Conservation (phyloP, 73 alveolate genomes). For the Tetrahymena malaccensis region DNA sequence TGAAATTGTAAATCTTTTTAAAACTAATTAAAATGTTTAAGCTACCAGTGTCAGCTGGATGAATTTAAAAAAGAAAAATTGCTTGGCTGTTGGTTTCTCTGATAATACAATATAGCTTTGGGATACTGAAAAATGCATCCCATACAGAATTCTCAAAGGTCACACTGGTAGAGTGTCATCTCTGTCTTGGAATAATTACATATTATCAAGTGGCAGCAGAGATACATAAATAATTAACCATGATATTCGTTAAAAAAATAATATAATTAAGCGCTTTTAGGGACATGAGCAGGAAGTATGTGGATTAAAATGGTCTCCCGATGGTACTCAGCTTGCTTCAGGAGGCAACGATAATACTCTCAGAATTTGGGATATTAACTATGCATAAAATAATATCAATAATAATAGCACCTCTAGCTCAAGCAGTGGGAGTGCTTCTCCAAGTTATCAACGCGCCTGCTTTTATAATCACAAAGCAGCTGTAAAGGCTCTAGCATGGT, state of each 20-base stretch:
- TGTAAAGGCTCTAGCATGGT: slow-evolving; percentile 98
- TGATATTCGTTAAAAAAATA: slow-evolving; percentile 77
- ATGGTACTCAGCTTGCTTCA: slow-evolving; percentile 75
- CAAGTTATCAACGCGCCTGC: slow-evolving; percentile 45
- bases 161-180: slow-evolving; percentile 83
- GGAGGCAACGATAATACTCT: slow-evolving; percentile 92
- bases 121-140: slow-evolving; percentile 65
- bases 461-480: slow-evolving; percentile 94
- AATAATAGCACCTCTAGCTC: neutral
- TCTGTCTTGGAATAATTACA: slow-evolving; percentile 71
- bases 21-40: neutral
- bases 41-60: slow-evolving; percentile 27
- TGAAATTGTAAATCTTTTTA: neutral
- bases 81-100: slow-evolving; percentile 65
- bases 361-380: slow-evolving; percentile 68
- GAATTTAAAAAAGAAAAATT: slow-evolving; percentile 7
- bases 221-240: slow-evolving; percentile 71
- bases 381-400: slow-evolving; percentile 33
- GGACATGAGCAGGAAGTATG: slow-evolving; percentile 92
- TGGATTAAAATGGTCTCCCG: slow-evolving; percentile 90
- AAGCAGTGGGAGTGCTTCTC: neutral
- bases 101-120: slow-evolving; percentile 77
- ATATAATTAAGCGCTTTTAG: slow-evolving; percentile 50
- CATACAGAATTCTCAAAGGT: slow-evolving; percentile 60
- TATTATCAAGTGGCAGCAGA: slow-evolving; percentile 75